phyloP scores from a whole-genome alignment of 176 grass and related monocot genomes.

The Alloteropsis semialata region DNA sequence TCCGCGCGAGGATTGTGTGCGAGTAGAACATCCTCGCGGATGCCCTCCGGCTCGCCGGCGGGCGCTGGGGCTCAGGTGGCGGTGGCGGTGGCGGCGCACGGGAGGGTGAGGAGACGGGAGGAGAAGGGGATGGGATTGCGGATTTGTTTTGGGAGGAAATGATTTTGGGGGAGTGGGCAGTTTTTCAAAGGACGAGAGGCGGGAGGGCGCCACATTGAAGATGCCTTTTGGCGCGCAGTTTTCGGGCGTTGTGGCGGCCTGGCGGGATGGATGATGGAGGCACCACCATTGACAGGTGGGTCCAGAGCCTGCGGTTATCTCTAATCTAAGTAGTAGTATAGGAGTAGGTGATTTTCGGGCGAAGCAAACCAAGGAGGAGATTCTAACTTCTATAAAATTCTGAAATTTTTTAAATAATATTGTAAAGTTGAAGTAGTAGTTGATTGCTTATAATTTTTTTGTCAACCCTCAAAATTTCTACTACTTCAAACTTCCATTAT shows the following conservation, averaged over 20 bases:
- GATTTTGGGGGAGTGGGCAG: background rate
- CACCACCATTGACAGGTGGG: no score
- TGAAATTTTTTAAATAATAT: no score
- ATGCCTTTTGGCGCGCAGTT: background rate
- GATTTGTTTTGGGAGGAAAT: background rate
- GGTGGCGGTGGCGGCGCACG: background rate
- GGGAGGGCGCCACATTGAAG: background rate
- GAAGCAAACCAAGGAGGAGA: no score
- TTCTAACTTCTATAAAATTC: no score
- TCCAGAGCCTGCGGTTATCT: no score
- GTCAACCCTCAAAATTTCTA: no score
- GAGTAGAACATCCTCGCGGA: constrained; percentile 77
- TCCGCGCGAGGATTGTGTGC: constrained; percentile 74
- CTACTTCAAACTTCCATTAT: no score
- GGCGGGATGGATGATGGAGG: background rate
- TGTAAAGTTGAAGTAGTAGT: no score
- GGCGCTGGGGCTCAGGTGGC: background rate
- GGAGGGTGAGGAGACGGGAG: background rate
- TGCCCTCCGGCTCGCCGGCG: background rate
- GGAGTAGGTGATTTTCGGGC: no score
- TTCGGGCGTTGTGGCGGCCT: background rate
- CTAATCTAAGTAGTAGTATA: no score
- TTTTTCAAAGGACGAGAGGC: background rate
- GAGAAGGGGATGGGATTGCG: background rate
- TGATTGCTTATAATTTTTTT: no score